Evolutionary conservation across 2,329 filamentous ascomycete species (phyloP).

Genomic region (Huntiella bhutanensis): DNA sequence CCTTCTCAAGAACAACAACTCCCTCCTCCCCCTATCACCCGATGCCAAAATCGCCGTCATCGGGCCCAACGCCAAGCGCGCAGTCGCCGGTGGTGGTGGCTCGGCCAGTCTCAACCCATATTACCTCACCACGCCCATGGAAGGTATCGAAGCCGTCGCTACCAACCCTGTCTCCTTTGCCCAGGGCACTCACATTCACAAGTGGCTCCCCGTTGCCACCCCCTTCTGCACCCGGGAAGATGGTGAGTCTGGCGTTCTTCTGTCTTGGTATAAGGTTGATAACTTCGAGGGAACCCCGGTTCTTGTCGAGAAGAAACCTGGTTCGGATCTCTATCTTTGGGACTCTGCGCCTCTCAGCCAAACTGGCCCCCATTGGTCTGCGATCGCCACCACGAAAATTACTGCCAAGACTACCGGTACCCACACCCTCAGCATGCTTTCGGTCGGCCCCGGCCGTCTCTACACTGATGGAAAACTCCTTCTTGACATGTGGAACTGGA

Average conservation of each 20-base stretch:
- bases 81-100: constrained; percentile 48
- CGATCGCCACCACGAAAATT: constrained; percentile 39
- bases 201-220: constrained; percentile 45
- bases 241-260: constrained; percentile 39
- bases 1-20: constrained; percentile 42
- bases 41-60: constrained; percentile 45
- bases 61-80: constrained; percentile 46
- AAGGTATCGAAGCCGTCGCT: constrained; percentile 37
- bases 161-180: constrained; percentile 39
- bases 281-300: constrained; percentile 38
- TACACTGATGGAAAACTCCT: constrained; percentile 39
- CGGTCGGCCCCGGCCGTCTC: constrained; percentile 43
- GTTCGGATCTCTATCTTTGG: constrained; percentile 52
- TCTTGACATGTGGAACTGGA: constrained; percentile 51
- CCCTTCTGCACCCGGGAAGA: constrained; percentile 36
- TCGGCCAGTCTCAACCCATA: constrained; percentile 51
- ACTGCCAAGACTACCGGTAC: constrained; percentile 39
- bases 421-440: constrained; percentile 50
- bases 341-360: constrained; percentile 44
- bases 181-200: constrained; percentile 42
- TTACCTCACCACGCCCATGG: constrained; percentile 45
- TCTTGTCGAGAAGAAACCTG: constrained; percentile 37
- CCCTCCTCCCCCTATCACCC: constrained; percentile 37
- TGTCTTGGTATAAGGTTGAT: constrained; percentile 47
- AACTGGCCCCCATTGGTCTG: constrained; percentile 45